Percentiles rank a stretch among this genome's conserved stretches.
Conservation (phyloP, 495 filamentous ascomycete genomes). For the Xylaria nigripes region DNA sequence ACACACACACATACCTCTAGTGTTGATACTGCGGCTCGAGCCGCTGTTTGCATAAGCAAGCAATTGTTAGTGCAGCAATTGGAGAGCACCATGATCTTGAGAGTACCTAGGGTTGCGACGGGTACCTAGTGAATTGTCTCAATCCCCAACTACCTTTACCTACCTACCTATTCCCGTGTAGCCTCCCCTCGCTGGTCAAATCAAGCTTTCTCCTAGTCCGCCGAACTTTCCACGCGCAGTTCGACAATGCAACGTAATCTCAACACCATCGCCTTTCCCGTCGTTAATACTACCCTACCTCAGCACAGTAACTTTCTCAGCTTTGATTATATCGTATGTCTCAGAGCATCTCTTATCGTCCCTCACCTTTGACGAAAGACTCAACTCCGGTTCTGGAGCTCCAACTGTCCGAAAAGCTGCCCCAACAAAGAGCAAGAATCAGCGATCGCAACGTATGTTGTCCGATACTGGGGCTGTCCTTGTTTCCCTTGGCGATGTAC, state of each 20-base stretch:
- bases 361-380: background rate
- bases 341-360: background rate
- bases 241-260: conserved; percentile 11
- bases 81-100: background rate
- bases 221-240: conserved; percentile 9
- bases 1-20: too few species aligned
- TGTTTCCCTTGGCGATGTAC: conserved; percentile 18
- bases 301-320: conserved; percentile 1
- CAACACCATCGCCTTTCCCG: conserved; percentile 6
- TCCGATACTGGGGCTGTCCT: conserved; percentile 10
- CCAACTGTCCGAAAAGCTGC: conserved; percentile 2
- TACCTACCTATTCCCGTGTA: background rate
- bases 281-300: conserved; percentile 3
- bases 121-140: too few species aligned
- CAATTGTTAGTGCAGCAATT: background rate
- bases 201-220: conserved; percentile 12
- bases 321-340: conserved; percentile 4
- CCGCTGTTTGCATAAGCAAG: conserved; percentile 8
- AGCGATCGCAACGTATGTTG: background rate
- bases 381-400: conserved; percentile 3
- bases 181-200: conserved; percentile 4
- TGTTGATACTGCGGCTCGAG: conserved; percentile 15
- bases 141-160: too few species aligned
- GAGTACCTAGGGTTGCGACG: too few species aligned
- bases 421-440: too few species aligned